phyloP scores from a whole-genome alignment of 441 rosid species.

The Pelargonium australe region DNA sequence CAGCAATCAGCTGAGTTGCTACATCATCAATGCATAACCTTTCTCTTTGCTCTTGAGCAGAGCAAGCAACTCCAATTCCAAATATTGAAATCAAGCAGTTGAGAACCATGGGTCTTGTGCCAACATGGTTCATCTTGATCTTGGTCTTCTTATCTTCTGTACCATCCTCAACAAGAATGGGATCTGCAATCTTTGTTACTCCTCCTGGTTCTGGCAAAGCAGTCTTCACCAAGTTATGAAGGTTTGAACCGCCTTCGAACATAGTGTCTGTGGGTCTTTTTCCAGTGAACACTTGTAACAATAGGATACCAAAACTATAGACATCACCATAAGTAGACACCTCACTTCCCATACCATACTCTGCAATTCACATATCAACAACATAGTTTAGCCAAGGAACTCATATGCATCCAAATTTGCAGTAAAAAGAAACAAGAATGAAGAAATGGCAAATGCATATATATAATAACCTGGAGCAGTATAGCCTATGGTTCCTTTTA shows the following conservation, averaged over 20 bases:
- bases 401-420: neutral
- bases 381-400: neutral
- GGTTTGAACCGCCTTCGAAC: slow-evolving; percentile 13
- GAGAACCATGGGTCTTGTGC: neutral
- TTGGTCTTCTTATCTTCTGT: neutral
- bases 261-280: slow-evolving; percentile 12
- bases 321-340: slow-evolving; percentile 6
- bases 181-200: neutral
- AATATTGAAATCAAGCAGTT: slow-evolving; percentile 1
- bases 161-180: neutral
- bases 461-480: slow-evolving; percentile 18
- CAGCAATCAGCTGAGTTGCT: neutral
- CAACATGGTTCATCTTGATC: neutral
- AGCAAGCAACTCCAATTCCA: slow-evolving; percentile 13
- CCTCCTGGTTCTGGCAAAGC: slow-evolving; percentile 4
- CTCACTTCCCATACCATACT: slow-evolving; percentile 16
- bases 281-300: slow-evolving; percentile 12
- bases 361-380: neutral
- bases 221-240: neutral
- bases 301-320: slow-evolving; percentile 13
- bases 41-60: neutral
- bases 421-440: neutral
- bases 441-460: neutral
- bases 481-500: slow-evolving; percentile 14
- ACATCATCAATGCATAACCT: neutral